A percentile compares a stretch with the other conserved stretches of the same genome.
Conservation (phyloP, 129 eudicot species). For the Lactuca saligna region DNA sequence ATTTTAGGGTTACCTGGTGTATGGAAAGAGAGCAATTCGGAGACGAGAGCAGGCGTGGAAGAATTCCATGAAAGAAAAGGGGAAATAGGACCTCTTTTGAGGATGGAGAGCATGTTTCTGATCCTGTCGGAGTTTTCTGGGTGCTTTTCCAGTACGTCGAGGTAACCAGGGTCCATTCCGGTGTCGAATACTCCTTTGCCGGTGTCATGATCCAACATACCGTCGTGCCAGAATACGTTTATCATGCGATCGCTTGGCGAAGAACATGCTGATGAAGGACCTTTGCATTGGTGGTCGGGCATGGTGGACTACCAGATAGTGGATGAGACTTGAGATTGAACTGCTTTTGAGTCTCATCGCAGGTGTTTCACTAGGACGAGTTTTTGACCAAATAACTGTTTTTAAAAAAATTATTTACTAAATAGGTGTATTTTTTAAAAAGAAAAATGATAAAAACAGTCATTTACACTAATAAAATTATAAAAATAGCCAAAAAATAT, state of each 20-base stretch:
- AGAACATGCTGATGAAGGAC: background rate
- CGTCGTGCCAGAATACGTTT: constrained; percentile 79
- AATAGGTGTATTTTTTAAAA: no score
- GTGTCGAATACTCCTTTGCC: constrained; percentile 83
- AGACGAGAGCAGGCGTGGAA: constrained; percentile 59
- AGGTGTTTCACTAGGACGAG: background rate
- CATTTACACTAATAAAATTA: no score
- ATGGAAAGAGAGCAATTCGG: constrained; percentile 74
- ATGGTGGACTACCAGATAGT: background rate
- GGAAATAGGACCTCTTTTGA: constrained; percentile 80
- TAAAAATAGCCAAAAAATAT: no score
- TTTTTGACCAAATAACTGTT: no score
- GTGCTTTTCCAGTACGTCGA: constrained; percentile 86
- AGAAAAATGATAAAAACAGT: no score
- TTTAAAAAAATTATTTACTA: no score
- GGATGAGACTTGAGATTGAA: background rate
- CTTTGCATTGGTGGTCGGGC: background rate
- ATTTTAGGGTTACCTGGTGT: constrained; percentile 47
- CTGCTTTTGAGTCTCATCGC: background rate
- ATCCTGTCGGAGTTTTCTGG: constrained; percentile 83
- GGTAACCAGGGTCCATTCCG: constrained; percentile 84
- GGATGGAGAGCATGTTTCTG: constrained; percentile 79
- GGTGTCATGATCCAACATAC: constrained; percentile 75
- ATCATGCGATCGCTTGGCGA: background rate
- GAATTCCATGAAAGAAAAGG: constrained; percentile 73